Conservation (phyloP, 1,284 basidiomycete species). For the Phellopilus nigrolimitatus region DNA sequence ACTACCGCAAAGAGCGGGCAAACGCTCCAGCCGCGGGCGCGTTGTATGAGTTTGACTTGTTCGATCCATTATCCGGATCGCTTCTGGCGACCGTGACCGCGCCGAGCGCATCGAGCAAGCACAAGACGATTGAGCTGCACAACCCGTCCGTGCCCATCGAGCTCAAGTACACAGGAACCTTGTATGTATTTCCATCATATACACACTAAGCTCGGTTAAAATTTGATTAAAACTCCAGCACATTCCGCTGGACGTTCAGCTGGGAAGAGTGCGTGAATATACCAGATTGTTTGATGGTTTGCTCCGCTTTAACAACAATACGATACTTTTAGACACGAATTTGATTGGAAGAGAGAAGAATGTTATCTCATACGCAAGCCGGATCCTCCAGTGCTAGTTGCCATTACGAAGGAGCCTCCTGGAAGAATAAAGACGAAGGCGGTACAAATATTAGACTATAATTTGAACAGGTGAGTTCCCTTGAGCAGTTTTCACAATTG, state of each 20-base stretch:
- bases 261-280: conserved; percentile 70
- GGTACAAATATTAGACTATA: conserved; percentile 84
- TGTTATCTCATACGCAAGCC: conserved; percentile 80
- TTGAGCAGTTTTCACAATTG: no score
- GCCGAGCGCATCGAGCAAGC: conserved; percentile 59
- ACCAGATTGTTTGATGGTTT: not conserved
- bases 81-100: conserved; percentile 60
- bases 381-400: conserved; percentile 78
- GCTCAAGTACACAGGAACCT: conserved; percentile 66
- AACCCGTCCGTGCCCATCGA: conserved; percentile 70
- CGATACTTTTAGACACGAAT: conserved; percentile 56
- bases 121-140: conserved; percentile 67
- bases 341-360: conserved; percentile 79
- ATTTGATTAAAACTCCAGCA: no score
- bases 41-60: conserved; percentile 59
- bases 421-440: conserved; percentile 60
- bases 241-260: conserved; percentile 73
- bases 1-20: conserved; percentile 65
- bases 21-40: conserved; percentile 23
- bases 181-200: conserved; percentile 33
- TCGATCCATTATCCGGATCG: conserved; percentile 64
- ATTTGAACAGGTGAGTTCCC: conserved; percentile 53
- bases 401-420: conserved; percentile 69
- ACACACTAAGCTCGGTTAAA: no score
- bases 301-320: not conserved